Percentiles rank a stretch among this genome's conserved stretches.
Conservation (phyloP, 2,329 filamentous ascomycete genomes). For the Septoria petroselini region DNA sequence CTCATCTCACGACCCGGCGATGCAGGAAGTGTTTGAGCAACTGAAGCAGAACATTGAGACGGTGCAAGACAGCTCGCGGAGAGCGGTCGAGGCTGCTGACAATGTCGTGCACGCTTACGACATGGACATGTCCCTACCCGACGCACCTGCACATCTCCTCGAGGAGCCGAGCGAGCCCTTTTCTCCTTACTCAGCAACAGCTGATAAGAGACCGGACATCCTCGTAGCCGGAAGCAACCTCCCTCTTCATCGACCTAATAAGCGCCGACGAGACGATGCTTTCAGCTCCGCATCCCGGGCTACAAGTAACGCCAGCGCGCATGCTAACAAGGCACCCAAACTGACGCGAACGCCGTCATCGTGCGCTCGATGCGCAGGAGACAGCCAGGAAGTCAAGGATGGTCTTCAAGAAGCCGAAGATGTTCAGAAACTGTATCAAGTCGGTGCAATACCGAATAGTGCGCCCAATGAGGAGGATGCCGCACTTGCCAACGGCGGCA, state of each 20-base stretch:
- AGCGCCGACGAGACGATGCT: conserved; percentile 44
- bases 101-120: conserved; percentile 74
- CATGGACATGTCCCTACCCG: conserved; percentile 71
- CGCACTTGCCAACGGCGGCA: conserved; percentile 10
- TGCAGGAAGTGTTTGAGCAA: conserved; percentile 57
- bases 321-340: conserved; percentile 21
- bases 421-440: conserved; percentile 22
- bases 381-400: conserved; percentile 24
- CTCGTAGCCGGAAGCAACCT: conserved; percentile 45
- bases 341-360: conserved; percentile 16
- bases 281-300: conserved; percentile 24
- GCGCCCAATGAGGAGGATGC: conserved; percentile 18
- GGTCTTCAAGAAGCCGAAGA: conserved; percentile 33
- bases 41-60: conserved; percentile 68
- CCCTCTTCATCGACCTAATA: conserved; percentile 42
- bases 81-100: conserved; percentile 70
- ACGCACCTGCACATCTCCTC: conserved; percentile 47
- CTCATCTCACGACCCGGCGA: conserved; percentile 49
- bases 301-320: conserved; percentile 29
- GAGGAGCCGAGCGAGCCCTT: conserved; percentile 31
- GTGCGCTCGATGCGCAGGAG: conserved; percentile 20
- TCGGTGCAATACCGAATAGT: conserved; percentile 15
- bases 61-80: conserved; percentile 68
- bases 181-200: conserved; percentile 26
- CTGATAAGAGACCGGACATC: conserved; percentile 44